Evolutionary conservation across 1,139 yeast species (phyloP).

Genomic region (Pichia inconspicua): DNA sequence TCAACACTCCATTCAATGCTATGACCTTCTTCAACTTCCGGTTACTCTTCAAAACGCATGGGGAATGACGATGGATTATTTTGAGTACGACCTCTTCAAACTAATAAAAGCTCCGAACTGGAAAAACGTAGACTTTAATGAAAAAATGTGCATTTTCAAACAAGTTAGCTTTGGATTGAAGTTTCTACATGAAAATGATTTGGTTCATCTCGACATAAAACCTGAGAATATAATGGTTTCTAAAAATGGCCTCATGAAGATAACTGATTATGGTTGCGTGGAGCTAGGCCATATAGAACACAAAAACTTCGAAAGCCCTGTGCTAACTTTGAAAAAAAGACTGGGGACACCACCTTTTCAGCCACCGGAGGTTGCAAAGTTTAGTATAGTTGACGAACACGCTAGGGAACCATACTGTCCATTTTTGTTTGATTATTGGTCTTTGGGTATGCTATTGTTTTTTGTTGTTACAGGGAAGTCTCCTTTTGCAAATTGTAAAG

Average conservation of each 20-base stretch:
- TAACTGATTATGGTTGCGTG: constrained; percentile 74
- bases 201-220: constrained; percentile 59
- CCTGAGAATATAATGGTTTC: constrained; percentile 57
- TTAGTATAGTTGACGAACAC: constrained; percentile 29
- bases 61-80: constrained; percentile 67
- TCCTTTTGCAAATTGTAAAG: constrained; percentile 51
- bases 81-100: constrained; percentile 48
- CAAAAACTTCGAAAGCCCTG: constrained; percentile 42
- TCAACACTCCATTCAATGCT: constrained; percentile 52
- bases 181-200: constrained; percentile 47
- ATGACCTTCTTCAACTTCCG: constrained; percentile 50
- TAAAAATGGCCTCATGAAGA: constrained; percentile 52
- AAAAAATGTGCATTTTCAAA: constrained; percentile 56
- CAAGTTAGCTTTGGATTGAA: constrained; percentile 47
- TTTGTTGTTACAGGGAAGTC: constrained; percentile 51
- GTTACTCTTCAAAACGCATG: constrained; percentile 60
- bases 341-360: constrained; percentile 79
- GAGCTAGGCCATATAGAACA: constrained; percentile 54
- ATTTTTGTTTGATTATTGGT: constrained; percentile 65
- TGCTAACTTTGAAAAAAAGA: constrained; percentile 40
- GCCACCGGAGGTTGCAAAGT: constrained; percentile 66
- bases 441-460: constrained; percentile 59
- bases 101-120: constrained; percentile 41
- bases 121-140: constrained; percentile 34
- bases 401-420: constrained; percentile 52